Evolutionary conservation across 169 alveolate genomes (phyloP), one percentile per base, ranked within the genome.

Genomic region (Plasmodium reichenowi): DNA sequence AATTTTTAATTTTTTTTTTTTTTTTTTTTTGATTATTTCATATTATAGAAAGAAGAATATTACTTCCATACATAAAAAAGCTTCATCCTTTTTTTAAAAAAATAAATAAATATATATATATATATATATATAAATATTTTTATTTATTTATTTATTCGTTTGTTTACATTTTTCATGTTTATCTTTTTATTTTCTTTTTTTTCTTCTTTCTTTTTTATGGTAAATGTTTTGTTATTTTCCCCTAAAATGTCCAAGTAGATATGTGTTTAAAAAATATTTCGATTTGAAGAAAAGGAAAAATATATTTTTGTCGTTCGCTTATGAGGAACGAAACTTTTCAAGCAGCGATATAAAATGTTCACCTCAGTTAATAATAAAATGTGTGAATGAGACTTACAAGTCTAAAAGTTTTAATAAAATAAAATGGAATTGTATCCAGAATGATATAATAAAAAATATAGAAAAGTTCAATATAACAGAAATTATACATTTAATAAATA

Each of bases 381-480:
- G 90, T 60, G 72, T 80, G 17, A 66, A 71, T 66, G 90, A 80
- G 38, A 68, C 90, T 22, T 80, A 80, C 38, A 80, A 67, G 52
- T 80, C 90, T 20, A 80, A 80, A 80, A 66, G 54, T 60, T 80
- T 80, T 72, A 80, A 54, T 80, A 80, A 80, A 80, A 80, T 80
- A 32, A 80, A 80, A 67, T 80, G 90, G 90, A 71, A 80, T 24
- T 80, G 90, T 56, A 50, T 80, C 38, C 54, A 45, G 22, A 80
- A 80, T 66, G 90, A 80, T 54, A 68, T 80, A 52, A 17, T 80
- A 54, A 67, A 80, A 66, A 80, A 68, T 80, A 67, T 26, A 58
- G 52, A 66, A 59, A 67, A 80, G 56, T 80, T 80, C 67, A 70
- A 68, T 59, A 32, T 62, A 68, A 56, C 67, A 59, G 90, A 80